A percentile compares a stretch with the other conserved stretches of the same genome.
phyloP scores from a whole-genome alignment of 2,329 filamentous ascomycete genomes.

The Penicillium vulpinum region DNA sequence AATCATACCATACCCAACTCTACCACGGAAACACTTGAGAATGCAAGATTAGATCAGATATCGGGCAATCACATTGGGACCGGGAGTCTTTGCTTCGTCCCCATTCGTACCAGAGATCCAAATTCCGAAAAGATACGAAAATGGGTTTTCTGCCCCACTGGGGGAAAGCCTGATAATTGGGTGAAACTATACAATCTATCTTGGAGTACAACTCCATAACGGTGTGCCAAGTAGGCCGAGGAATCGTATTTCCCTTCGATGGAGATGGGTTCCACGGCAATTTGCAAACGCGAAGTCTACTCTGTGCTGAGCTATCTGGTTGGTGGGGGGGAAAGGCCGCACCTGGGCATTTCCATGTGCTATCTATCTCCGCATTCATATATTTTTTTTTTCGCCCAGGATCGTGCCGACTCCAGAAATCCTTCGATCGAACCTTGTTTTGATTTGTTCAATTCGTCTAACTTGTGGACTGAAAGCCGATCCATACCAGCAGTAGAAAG shows the following conservation, averaged over 20 bases:
- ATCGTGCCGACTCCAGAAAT: background rate
- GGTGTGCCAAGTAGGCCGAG: background rate
- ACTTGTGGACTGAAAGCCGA: constrained; percentile 1
- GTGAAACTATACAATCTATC: background rate
- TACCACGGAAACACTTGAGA: background rate
- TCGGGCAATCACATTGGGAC: background rate
- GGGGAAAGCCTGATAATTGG: too few relatives aligned
- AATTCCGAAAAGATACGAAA: background rate
- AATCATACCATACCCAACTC: too few relatives aligned
- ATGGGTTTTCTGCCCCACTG: too few relatives aligned
- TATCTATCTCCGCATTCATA: constrained; percentile 7
- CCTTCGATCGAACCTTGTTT: constrained; percentile 2
- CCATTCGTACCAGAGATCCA: constrained; percentile 7
- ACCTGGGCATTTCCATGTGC: background rate
- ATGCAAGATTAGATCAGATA: constrained; percentile 3
- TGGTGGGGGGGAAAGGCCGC: background rate
- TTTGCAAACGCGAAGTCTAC: background rate
- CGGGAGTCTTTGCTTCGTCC: background rate
- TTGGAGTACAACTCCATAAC: constrained; percentile 1
- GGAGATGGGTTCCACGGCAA: background rate
- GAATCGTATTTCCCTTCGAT: background rate
- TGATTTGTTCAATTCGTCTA: background rate
- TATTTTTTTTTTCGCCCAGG: background rate
- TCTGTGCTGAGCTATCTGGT: background rate
- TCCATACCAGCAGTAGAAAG: constrained; percentile 2